Conservation (phyloP, 257 asterid genomes). For the Solanum corneliomulleri region DNA sequence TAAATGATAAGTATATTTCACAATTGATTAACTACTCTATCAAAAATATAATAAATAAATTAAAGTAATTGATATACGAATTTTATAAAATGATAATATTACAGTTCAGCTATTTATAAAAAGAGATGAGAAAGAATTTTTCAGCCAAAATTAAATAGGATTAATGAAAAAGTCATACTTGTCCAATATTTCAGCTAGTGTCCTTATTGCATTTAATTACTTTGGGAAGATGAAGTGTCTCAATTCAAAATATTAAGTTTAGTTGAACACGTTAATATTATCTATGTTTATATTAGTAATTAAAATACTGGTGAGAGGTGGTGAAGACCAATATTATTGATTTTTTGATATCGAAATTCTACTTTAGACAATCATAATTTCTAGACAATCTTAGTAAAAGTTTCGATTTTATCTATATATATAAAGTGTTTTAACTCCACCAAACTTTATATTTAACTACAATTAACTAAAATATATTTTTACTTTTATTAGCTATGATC, state of each 20-base stretch:
- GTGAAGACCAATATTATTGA: no score
- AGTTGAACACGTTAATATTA: not conserved
- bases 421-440: not conserved
- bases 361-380: no score
- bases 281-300: no score
- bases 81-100: no score
- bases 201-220: not conserved
- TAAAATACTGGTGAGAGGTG: not conserved
- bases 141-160: not conserved
- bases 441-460: not conserved
- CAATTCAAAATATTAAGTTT: not conserved
- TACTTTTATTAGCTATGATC: no score
- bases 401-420: not conserved
- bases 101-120: no score
- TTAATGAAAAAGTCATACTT: not conserved
- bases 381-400: fast-evolving
- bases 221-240: not conserved
- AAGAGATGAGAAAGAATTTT: not conserved
- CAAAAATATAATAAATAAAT: no score
- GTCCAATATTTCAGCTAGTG: not conserved
- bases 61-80: fast-evolving
- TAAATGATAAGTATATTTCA: no score
- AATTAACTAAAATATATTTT: not conserved
- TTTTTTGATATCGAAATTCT: no score
- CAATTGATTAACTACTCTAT: no score